Evolutionary conservation across 345 rosid genomes (phyloP).

Genomic region (Arabis hirsuta): DNA sequence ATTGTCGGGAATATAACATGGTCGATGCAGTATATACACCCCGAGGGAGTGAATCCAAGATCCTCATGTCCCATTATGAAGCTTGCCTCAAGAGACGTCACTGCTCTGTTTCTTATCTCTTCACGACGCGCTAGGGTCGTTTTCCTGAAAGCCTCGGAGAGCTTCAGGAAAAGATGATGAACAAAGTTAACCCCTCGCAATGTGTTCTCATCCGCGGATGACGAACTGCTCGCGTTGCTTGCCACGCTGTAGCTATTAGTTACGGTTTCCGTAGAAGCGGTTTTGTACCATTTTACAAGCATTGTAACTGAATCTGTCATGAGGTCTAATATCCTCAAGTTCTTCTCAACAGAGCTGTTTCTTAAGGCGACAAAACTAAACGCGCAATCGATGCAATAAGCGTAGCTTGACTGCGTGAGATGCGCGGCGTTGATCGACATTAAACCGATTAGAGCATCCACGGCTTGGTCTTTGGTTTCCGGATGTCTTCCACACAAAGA

Average conservation of each 20-base stretch:
- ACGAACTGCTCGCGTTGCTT: conserved; percentile 62
- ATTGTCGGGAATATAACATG: conserved; percentile 50
- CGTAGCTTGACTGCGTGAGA: conserved; percentile 60
- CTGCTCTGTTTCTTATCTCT: conserved; percentile 80
- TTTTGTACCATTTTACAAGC: conserved; percentile 62
- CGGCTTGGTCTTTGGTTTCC: conserved; percentile 74
- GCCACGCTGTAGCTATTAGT: conserved; percentile 47
- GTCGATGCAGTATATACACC: conserved; percentile 55
- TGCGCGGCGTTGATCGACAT: conserved; percentile 54
- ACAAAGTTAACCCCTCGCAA: conserved; percentile 47
- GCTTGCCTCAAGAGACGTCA: conserved; percentile 55
- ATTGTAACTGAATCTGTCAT: conserved; percentile 64
- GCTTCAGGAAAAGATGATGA: conserved; percentile 62
- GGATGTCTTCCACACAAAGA: conserved; percentile 72
- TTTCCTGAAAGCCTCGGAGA: conserved; percentile 81
- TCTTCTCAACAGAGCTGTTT: conserved; percentile 71
- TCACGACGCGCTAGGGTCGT: conserved; percentile 80
- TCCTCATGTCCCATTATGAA: conserved; percentile 59
- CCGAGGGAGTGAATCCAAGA: conserved; percentile 66
- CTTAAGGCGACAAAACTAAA: conserved; percentile 75
- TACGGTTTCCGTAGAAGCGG: conserved; percentile 49
- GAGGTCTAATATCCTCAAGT: conserved; percentile 66
- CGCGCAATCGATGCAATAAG: conserved; percentile 77
- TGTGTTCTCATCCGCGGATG: conserved; percentile 56
- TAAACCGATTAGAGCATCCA: conserved; percentile 65